Base-by-base conservation (phyloP, 1,284 basidiomycete species). In the Abortiporus biennis region DNA sequence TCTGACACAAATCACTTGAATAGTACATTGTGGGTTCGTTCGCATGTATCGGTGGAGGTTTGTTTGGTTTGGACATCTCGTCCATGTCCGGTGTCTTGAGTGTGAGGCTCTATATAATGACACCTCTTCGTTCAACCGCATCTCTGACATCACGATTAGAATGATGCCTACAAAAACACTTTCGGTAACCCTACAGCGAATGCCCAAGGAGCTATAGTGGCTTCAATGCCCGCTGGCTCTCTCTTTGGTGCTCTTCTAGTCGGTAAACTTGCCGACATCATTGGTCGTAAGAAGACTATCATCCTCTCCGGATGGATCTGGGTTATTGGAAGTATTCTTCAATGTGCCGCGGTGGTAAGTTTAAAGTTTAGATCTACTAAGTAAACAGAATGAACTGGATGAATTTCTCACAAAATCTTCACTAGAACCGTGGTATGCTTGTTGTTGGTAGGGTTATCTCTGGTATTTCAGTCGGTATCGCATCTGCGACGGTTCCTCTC, bases 51-150 rank as follows among this genome's bases (percentile, higher is more conserved):
- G 84, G 85, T 40, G 85, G 85, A 50, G 80, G 80, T 41, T 72
- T 87, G 34, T 86, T 86, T 57, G 83, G 85, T 54, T 58, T 85
- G 65, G 85, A 88, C 69, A 87, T 87, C 55, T 84, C 81, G 56
- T 85, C 81, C 57, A 86, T 87, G 85, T 83, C 82, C 47, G 83
- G 79, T n/a, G 81, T 86, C 38, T 63, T 86, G 54, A 80, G 65
- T 50, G 81, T 81, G 52, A 47, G 76, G 59, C 11, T 16, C 21
- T 31, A 9, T n/a, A n/a, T n/a, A n/a, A n/a, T n/a, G n/a, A n/a
- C n/a, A n/a, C n/a, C n/a, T n/a, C n/a, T n/a, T n/a, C n/a, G n/a
- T n/a, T n/a, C n/a, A n/a, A n/a, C n/a, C 19, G 9, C 4, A 19
- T 13, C 4, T 22, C 23, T 42, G 20, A 38, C 36, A 21, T 37